Base-by-base conservation (phyloP, 2,329 filamentous ascomycete species). In the Canariomyces notabilis region DNA sequence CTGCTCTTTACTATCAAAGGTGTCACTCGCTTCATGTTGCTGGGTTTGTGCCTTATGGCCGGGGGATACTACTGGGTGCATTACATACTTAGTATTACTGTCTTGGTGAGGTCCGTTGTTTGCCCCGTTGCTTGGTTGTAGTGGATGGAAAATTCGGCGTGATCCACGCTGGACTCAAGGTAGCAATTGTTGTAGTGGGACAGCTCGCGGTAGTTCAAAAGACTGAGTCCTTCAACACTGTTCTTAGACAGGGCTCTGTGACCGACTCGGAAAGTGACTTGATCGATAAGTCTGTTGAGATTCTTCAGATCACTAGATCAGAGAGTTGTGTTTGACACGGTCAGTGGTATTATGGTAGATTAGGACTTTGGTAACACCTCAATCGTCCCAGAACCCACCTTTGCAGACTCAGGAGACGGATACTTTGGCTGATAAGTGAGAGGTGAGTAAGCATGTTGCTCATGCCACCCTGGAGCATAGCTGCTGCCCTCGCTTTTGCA, bases 131-230 rank as follows among this genome's bases (percentile, higher is more conserved):
- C 20, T 11, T 40, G 15, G 14, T 18, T 19, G 16, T 48, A 44
- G 21, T 44, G 44, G 8, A 48, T 44, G 6, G 29, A 21, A 11
- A 48, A 15, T 12, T 48, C 46, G 19, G 46, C 46, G 11, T 41
- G 20, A 15, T 32, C 40, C 36, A 46, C 9, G 6, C 31, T n/a
- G 6, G 34, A 20, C 6, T 23, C 14, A 18, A 5, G 21, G 4
- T 21, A 15, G 12, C n/a, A n/a, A 6, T 4, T 5, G 8, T 3
- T 18, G 3, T 33, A 12, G 9, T 33, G 32, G 16, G 22, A 32
- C 9, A 37, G 32, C 15, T 39, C 34, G 2, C 37, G 37, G 19
- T 49, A 44, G 19, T 44, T 35, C 12, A 49, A 12, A 14, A 49
- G 46, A 14, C 33, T 40, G 2, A 49, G 12, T 6, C 46, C 46